phyloP scores from a whole-genome alignment of 306 rosid genomes.

The Vigna radiata region DNA sequence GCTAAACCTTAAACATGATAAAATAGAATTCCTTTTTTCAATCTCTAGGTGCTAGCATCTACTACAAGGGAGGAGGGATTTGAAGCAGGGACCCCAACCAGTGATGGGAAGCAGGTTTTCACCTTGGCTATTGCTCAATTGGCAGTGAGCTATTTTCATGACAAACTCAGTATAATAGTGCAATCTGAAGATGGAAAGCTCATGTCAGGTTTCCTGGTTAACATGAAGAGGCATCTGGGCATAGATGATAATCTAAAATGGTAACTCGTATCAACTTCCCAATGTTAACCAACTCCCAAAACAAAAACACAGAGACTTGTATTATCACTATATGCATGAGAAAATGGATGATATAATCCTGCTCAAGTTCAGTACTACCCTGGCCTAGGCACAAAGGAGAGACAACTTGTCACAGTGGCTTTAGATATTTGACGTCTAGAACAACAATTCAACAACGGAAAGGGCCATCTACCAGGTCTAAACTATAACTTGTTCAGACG shows the following conservation, averaged over 20 bases:
- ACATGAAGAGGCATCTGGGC: background rate
- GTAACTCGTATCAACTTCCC: background rate
- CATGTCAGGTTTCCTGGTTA: background rate
- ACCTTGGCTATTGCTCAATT: background rate
- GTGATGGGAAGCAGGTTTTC: background rate
- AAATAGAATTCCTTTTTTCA: background rate
- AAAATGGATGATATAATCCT: background rate
- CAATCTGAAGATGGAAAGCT: conserved; percentile 4
- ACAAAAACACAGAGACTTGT: background rate
- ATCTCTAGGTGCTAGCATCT: conserved; percentile 14
- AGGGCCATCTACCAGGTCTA: conserved; percentile 11
- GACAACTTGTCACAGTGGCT: conserved; percentile 14
- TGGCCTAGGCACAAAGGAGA: conserved; percentile 16
- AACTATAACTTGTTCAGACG: conserved; percentile 22
- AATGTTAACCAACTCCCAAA: background rate
- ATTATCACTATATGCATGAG: background rate
- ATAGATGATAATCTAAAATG: background rate
- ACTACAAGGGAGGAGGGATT: background rate
- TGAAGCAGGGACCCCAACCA: background rate
- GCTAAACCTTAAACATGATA: conserved; percentile 15
- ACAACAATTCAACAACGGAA: conserved; percentile 9
- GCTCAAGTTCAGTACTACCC: conserved; percentile 7
- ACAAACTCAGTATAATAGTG: background rate
- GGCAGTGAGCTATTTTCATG: background rate
- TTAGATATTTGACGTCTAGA: conserved; percentile 19